Conservation (phyloP, 352 stramenopile species). For the Plasmopara muralis region DNA sequence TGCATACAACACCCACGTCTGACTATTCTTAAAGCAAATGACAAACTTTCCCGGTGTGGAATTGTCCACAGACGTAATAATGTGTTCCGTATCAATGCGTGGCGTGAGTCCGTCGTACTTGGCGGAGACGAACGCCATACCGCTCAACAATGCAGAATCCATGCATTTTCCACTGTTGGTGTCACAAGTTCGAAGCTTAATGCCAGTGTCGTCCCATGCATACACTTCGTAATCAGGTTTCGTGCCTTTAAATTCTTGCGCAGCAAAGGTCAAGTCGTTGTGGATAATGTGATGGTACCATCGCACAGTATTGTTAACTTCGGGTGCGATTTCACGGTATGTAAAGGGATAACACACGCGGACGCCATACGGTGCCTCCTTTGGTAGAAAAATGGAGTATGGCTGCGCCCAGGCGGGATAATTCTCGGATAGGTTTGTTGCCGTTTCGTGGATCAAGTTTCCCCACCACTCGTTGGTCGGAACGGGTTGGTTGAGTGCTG, state of each 20-base stretch:
- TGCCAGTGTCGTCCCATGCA: slow-evolving; percentile 52
- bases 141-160: slow-evolving; percentile 47
- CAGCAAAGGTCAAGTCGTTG: slow-evolving; percentile 65
- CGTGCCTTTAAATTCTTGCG: slow-evolving; percentile 41
- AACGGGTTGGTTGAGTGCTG: slow-evolving; percentile 44
- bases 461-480: slow-evolving; percentile 82
- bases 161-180: slow-evolving; percentile 31
- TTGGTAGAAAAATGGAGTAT: slow-evolving; percentile 51
- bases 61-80: slow-evolving; percentile 38
- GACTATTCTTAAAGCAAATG: slow-evolving; percentile 53
- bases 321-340: slow-evolving; percentile 39
- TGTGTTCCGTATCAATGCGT: slow-evolving; percentile 40
- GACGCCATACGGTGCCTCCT: slow-evolving; percentile 39
- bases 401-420: slow-evolving; percentile 56
- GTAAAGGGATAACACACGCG: slow-evolving; percentile 55
- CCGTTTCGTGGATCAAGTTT: slow-evolving; percentile 59
- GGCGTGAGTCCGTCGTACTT: slow-evolving; percentile 55
- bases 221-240: slow-evolving; percentile 48
- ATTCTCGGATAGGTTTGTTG: slow-evolving; percentile 26
- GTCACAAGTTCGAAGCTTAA: slow-evolving; percentile 43
- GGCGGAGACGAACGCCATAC: slow-evolving; percentile 67
- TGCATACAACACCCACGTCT: slow-evolving; percentile 71
- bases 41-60: slow-evolving; percentile 44
- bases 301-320: slow-evolving; percentile 44
- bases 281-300: slow-evolving; percentile 49